Percentiles rank a stretch among this genome's conserved stretches.
Evolutionary conservation across 73 alveolate species (phyloP).

Genomic region (Paramecium tetraurelia): DNA sequence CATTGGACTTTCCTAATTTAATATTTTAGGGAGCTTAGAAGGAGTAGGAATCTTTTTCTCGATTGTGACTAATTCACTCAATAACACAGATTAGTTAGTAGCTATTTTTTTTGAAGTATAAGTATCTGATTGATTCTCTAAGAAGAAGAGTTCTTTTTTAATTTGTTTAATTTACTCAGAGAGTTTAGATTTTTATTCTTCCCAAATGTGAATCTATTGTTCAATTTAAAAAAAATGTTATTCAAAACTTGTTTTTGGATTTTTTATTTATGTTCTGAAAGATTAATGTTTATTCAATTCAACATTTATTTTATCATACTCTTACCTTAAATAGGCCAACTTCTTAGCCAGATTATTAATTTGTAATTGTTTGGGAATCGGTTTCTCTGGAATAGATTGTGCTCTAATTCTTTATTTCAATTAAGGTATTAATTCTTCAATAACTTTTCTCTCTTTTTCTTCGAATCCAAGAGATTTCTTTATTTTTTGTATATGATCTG

Average conservation of each 20-base stretch:
- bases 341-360: not conserved
- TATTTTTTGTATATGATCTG: not conserved
- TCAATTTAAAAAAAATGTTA: slow-evolving; percentile 29
- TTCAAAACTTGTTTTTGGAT: slow-evolving; percentile 40
- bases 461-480: slow-evolving; percentile 2
- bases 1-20: not conserved
- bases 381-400: slow-evolving; percentile 40
- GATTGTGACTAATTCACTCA: slow-evolving; percentile 3
- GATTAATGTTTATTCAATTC: slow-evolving; percentile 8
- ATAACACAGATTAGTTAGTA: not conserved
- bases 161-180: not conserved
- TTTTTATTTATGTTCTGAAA: not conserved
- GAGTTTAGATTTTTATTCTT: not conserved
- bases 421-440: slow-evolving; percentile 29
- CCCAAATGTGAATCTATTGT: not conserved
- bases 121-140: slow-evolving; percentile 31
- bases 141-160: not conserved
- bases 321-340: not conserved
- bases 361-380: not conserved
- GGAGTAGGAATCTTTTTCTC: slow-evolving; percentile 32
- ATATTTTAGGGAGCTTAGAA: not conserved
- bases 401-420: slow-evolving; percentile 26
- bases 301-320: slow-evolving; percentile 20
- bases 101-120: slow-evolving; percentile 1
- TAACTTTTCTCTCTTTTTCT: slow-evolving; percentile 4